phyloP scores from a whole-genome alignment of 176 grass and related monocot species.

The Triticum dicoccoides region DNA sequence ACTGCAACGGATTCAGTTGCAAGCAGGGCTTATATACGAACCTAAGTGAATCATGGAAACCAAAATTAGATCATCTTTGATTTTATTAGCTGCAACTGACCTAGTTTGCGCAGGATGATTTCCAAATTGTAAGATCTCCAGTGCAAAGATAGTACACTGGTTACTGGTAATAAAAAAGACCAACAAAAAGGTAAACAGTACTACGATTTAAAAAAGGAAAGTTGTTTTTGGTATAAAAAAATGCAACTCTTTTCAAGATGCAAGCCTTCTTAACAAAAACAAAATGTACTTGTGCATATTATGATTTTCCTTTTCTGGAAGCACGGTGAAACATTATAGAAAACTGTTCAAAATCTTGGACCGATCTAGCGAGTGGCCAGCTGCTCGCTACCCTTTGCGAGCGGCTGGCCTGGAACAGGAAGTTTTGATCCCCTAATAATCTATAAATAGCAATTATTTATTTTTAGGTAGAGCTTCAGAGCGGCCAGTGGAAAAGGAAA shows the following conservation, averaged over 20 bases:
- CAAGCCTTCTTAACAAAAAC: neutral
- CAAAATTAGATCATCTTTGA: neutral
- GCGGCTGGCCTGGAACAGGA: too few species aligned
- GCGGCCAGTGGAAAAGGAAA: too few species aligned
- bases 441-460: too few species aligned
- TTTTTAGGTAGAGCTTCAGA: too few species aligned
- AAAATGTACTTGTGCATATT: too few species aligned
- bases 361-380: too few species aligned
- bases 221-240: neutral
- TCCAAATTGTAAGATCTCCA: neutral
- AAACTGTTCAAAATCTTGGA: neutral
- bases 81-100: neutral
- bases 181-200: conserved; percentile 18
- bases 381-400: too few species aligned
- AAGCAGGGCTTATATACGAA: neutral
- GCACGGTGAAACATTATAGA: neutral
- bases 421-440: too few species aligned
- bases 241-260: neutral
- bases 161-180: conserved; percentile 5
- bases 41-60: neutral
- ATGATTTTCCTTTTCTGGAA: neutral
- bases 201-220: neutral
- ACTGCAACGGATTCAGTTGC: neutral
- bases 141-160: neutral
- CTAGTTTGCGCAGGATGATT: neutral